Evolutionary conservation across 371 early-diverging fungal genomes (phyloP).

Genomic region (Syncephalastrum sp.): DNA sequence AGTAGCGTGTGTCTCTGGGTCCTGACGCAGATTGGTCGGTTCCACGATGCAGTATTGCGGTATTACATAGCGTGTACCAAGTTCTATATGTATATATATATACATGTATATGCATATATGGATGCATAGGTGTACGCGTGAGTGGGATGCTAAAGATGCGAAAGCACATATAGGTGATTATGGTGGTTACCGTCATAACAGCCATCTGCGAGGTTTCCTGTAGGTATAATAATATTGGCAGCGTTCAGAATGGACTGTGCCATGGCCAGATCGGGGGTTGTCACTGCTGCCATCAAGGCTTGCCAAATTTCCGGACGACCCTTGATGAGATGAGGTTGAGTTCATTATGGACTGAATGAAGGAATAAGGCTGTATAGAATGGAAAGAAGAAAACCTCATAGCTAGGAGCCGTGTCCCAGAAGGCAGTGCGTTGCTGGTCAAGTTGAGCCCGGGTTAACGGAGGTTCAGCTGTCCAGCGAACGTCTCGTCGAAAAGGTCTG

Average conservation of each 20-base stretch:
- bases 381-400: slow-evolving; percentile 50
- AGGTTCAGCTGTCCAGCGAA: slow-evolving; percentile 41
- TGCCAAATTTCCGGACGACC: slow-evolving; percentile 75
- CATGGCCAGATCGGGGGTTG: slow-evolving; percentile 41
- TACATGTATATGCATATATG: no score
- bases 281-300: slow-evolving; percentile 57
- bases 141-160: background rate
- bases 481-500: slow-evolving; percentile 35
- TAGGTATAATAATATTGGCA: slow-evolving; percentile 65
- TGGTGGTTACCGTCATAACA: slow-evolving; percentile 60
- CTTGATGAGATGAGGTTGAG: slow-evolving; percentile 17
- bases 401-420: slow-evolving; percentile 75
- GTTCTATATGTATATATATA: slow-evolving; percentile 28
- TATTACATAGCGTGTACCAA: slow-evolving; percentile 66
- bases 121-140: no score
- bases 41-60: slow-evolving; percentile 64
- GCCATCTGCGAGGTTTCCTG: slow-evolving; percentile 66
- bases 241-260: slow-evolving; percentile 67
- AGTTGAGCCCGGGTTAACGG: slow-evolving; percentile 49
- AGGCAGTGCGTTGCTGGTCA: slow-evolving; percentile 53
- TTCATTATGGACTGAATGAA: background rate
- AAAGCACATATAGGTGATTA: background rate
- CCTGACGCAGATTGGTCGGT: slow-evolving; percentile 55
- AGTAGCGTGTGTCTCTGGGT: slow-evolving; percentile 5
- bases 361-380: no score